phyloP scores from a whole-genome alignment of 768 basidiomycete genomes.

The Leucosporidium scottii region DNA sequence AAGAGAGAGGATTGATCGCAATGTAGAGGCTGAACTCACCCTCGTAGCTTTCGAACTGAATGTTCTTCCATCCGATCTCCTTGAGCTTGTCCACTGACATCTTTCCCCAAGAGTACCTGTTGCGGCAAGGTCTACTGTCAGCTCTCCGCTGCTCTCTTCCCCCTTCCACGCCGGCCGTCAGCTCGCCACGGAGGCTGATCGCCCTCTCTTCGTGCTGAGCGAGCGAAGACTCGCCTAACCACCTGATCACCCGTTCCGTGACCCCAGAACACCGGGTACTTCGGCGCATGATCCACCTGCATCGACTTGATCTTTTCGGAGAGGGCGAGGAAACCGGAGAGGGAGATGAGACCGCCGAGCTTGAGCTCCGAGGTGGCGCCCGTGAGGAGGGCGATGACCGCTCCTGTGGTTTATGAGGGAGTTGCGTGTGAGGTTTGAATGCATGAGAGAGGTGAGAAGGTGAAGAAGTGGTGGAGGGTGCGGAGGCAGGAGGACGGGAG shows the following conservation, averaged over 20 bases:
- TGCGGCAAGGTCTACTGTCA: too few relatives aligned
- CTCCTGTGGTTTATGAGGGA: background rate
- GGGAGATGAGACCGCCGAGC: constrained; percentile 20
- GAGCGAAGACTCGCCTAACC: constrained; percentile 46
- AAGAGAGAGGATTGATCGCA: background rate
- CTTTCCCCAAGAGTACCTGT: constrained; percentile 49
- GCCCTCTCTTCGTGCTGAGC: too few relatives aligned
- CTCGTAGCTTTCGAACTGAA: constrained; percentile 36
- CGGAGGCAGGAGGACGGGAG: too few relatives aligned
- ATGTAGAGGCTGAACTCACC: background rate
- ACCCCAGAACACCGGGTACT: constrained; percentile 76
- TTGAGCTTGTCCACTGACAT: constrained; percentile 56
- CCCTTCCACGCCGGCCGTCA: background rate
- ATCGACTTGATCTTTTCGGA: constrained; percentile 55
- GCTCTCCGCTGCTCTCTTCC: too few relatives aligned
- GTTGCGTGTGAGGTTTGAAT: background rate
- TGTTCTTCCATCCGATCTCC: constrained; percentile 50
- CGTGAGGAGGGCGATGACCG: constrained; percentile 18
- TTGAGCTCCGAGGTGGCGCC: constrained; percentile 21
- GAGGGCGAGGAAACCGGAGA: constrained; percentile 47
- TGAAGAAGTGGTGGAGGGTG: background rate
- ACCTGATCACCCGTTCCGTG: constrained; percentile 72
- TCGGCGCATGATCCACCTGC: constrained; percentile 53
- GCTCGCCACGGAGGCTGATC: too few relatives aligned
- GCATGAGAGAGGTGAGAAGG: too few relatives aligned